Evolutionary conservation across 345 rosid species (phyloP).

Genomic region (Pistacia vera): DNA sequence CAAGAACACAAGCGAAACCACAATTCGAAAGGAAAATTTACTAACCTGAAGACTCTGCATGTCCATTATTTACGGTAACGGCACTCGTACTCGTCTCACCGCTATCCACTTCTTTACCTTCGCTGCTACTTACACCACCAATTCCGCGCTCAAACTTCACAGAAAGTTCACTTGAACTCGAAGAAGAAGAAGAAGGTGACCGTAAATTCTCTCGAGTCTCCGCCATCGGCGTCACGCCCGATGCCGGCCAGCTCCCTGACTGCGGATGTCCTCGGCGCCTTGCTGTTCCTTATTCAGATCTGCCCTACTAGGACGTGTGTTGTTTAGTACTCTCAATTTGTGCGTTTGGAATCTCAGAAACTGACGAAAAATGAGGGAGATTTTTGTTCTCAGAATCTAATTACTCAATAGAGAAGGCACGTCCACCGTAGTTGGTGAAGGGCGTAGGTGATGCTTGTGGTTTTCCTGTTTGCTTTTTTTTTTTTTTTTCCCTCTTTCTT

Average conservation of each 20-base stretch:
- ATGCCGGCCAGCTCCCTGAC: constrained; percentile 20
- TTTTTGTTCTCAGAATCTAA: background rate
- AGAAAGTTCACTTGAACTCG: constrained; percentile 41
- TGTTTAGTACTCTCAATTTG: background rate
- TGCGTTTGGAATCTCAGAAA: constrained; percentile 35
- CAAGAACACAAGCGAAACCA: constrained; percentile 4
- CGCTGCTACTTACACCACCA: constrained; percentile 33
- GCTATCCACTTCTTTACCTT: constrained; percentile 32
- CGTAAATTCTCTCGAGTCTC: constrained; percentile 45
- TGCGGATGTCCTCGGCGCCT: background rate
- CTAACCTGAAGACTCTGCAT: constrained; percentile 45
- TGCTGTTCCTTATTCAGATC: constrained; percentile 51
- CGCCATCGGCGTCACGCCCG: constrained; percentile 38
- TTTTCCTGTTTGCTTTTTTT: no score
- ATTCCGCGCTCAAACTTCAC: constrained; percentile 42
- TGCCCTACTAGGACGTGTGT: background rate
- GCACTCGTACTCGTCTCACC: constrained; percentile 30
- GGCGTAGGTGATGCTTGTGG: background rate
- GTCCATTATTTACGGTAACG: constrained; percentile 38
- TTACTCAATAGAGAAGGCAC: background rate
- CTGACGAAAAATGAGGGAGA: background rate
- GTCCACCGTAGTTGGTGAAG: constrained; percentile 22
- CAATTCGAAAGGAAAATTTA: background rate
- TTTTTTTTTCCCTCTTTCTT: background rate
- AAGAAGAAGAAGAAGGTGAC: constrained; percentile 41